These are phyloP conservation scores for Penicillium sp. DNA, from an alignment of 2,329 filamentous ascomycete genomes.

Conservation along the genomic window DNA sequence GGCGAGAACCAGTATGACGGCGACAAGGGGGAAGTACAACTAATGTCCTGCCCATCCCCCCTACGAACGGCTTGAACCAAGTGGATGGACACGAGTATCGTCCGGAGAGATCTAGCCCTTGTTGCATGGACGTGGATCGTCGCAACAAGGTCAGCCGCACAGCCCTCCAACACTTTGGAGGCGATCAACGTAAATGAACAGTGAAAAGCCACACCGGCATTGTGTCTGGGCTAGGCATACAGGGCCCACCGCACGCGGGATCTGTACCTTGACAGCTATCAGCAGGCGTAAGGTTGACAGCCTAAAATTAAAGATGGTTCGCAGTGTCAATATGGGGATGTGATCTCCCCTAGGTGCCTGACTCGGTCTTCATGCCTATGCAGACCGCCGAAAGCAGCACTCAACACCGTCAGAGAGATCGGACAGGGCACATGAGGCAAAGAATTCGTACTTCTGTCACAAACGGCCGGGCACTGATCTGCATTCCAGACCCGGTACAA, in stretches of 20 bases:
- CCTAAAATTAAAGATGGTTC: neutral
- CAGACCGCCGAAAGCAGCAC: slow-evolving; percentile 14
- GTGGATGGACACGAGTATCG: slow-evolving; percentile 14
- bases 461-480: slow-evolving; percentile 8
- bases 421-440: slow-evolving; percentile 3
- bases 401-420: neutral
- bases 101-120: slow-evolving; percentile 11
- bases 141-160: slow-evolving; percentile 4
- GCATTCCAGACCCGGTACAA: slow-evolving; percentile 11
- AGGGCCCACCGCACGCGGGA: neutral
- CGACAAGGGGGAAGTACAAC: neutral
- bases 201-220: slow-evolving; percentile 5
- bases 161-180: neutral
- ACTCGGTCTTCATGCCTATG: neutral
- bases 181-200: slow-evolving; percentile 3
- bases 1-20: neutral
- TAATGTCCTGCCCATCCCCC: neutral
- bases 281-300: neutral
- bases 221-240: neutral
- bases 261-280: neutral
- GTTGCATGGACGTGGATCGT: slow-evolving; percentile 13
- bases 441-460: slow-evolving; percentile 11
- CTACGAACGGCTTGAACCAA: slow-evolving; percentile 1
- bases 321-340: neutral
- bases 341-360: slow-evolving; percentile 1